Conservation (phyloP, 2,329 filamentous ascomycete species). For the Tolypocladium amazonense region DNA sequence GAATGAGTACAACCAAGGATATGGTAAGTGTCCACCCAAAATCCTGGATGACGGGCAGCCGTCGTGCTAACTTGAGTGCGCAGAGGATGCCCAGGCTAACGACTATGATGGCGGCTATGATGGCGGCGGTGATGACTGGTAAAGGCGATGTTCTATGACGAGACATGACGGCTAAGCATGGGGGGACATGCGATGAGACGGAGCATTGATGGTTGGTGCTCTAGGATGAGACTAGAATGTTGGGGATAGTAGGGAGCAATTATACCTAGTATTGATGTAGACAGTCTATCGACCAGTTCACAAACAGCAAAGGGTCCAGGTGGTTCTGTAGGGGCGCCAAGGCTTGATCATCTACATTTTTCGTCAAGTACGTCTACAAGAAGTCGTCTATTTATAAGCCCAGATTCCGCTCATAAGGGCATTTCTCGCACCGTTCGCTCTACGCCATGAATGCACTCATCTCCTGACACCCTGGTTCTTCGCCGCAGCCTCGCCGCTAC, state of each 20-base stretch:
- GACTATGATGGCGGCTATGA: constrained; percentile 14
- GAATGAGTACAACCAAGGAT: constrained; percentile 41
- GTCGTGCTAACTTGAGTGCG: constrained; percentile 6
- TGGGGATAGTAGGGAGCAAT: not conserved
- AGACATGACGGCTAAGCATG: not conserved
- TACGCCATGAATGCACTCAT: too few relatives aligned
- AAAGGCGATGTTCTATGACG: not conserved
- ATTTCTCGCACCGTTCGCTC: too few relatives aligned
- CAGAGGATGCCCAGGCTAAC: constrained; percentile 19
- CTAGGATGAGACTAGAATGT: not conserved
- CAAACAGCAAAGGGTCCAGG: not conserved
- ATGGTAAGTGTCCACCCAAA: constrained; percentile 17
- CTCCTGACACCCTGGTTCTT: constrained; percentile 33
- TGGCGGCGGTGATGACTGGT: constrained; percentile 8
- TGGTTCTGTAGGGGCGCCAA: not conserved
- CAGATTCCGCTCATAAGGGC: not conserved
- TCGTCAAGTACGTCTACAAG: not conserved
- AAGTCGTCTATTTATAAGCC: not conserved
- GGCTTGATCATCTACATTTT: not conserved
- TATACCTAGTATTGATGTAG: not conserved
- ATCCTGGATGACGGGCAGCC: not conserved
- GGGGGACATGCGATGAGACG: not conserved
- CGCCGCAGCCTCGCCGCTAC: constrained; percentile 11
- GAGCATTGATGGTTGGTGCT: not conserved
- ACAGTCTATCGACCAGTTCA: not conserved